phyloP scores from a whole-genome alignment of 345 rosid genomes.

The Eutrema heterophyllum region DNA sequence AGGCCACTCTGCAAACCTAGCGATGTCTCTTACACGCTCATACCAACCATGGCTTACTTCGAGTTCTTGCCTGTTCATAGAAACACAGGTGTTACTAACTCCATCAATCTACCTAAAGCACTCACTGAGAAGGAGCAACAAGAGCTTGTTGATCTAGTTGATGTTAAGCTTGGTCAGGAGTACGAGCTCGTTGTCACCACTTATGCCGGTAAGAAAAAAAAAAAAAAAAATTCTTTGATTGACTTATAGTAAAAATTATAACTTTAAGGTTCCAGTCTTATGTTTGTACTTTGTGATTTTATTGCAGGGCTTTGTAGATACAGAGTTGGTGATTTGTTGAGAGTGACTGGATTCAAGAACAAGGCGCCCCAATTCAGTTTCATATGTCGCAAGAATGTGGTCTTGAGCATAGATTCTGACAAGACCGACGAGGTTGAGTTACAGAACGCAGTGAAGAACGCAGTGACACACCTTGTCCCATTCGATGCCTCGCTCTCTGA shows the following conservation, averaged over 20 bases:
- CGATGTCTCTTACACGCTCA: conserved; percentile 84
- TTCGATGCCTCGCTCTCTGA: conserved; percentile 70
- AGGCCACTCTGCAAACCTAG: conserved; percentile 81
- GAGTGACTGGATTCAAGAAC: conserved; percentile 96
- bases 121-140: conserved; percentile 76
- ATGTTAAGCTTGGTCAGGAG: conserved; percentile 89
- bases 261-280: not conserved
- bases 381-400: conserved; percentile 94
- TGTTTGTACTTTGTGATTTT: not conserved
- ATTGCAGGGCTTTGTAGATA: conserved; percentile 76
- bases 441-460: conserved; percentile 81
- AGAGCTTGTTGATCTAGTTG: conserved; percentile 82
- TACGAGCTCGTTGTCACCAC: conserved; percentile 98
- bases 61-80: conserved; percentile 85
- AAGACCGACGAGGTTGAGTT: conserved; percentile 98
- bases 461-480: conserved; percentile 71
- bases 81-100: conserved; percentile 53
- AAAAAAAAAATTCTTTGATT: not conserved
- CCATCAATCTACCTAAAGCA: conserved; percentile 59
- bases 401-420: conserved; percentile 83
- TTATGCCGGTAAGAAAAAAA: conserved; percentile 58
- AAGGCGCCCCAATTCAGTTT: conserved; percentile 92
- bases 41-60: conserved; percentile 92
- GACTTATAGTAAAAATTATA: not conserved
- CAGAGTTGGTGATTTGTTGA: conserved; percentile 85